Evolutionary conservation across 371 early-diverging fungal species (phyloP).

Genomic region (Sporodiniella umbellata): DNA sequence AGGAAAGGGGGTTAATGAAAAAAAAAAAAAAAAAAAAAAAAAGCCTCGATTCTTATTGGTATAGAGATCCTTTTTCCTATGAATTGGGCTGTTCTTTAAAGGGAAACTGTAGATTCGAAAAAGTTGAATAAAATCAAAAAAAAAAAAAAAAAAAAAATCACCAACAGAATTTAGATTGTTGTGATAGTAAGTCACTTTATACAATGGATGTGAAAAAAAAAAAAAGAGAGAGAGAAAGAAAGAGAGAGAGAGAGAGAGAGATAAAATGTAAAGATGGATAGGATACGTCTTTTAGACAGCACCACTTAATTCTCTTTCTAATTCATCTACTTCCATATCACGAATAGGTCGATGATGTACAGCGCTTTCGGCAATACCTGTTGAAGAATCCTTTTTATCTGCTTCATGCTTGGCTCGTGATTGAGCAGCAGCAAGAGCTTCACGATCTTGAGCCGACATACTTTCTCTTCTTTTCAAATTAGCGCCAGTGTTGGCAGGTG

Average conservation of each 20-base stretch:
- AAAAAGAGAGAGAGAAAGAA: not conserved
- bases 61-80: too few species aligned
- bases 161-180: too few species aligned
- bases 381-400: conserved; percentile 4
- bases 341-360: conserved; percentile 21
- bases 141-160: conserved; percentile 7
- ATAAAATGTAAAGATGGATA: not conserved
- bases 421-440: conserved; percentile 42
- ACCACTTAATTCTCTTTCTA: conserved; percentile 61
- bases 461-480: conserved; percentile 47
- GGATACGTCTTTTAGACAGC: conserved; percentile 16
- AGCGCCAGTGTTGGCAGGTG: conserved; percentile 24
- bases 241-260: not conserved
- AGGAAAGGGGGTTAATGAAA: too few species aligned
- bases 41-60: too few species aligned
- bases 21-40: too few species aligned
- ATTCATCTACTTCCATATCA: conserved; percentile 57
- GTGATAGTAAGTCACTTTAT: too few species aligned
- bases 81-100: too few species aligned
- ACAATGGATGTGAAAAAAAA: too few species aligned
- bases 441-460: conserved; percentile 49
- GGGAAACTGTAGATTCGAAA: too few species aligned
- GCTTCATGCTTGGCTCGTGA: conserved; percentile 20
- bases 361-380: conserved; percentile 22
- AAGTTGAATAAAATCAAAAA: too few species aligned